These are phyloP conservation scores for Ophioceras dolichostomum DNA, from an alignment of 2,329 filamentous ascomycete genomes.

Conservation along the genomic window DNA sequence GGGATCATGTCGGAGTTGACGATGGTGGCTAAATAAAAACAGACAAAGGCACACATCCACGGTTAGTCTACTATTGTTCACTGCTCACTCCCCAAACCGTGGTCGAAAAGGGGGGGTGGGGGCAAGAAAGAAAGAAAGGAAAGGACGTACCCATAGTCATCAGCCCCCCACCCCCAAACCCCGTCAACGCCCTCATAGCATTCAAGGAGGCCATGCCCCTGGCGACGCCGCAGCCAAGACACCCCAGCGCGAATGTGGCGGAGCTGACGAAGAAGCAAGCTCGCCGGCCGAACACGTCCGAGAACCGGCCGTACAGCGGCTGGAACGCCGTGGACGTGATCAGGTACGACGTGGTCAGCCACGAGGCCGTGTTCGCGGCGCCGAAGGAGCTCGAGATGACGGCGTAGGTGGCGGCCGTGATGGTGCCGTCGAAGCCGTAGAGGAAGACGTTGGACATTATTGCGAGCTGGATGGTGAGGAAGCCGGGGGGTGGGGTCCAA, in stretches of 20 bases:
- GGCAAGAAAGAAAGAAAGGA: slow-evolving; percentile 5
- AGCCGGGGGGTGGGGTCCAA: slow-evolving; percentile 39
- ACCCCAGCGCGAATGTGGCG: slow-evolving; percentile 47
- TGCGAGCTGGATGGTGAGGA: slow-evolving; percentile 45
- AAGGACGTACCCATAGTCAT: slow-evolving; percentile 51
- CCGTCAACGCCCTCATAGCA: slow-evolving; percentile 53
- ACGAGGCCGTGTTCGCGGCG: slow-evolving; percentile 60
- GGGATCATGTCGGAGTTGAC: slow-evolving; percentile 54
- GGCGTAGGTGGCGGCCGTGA: slow-evolving; percentile 62
- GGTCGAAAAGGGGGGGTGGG: neutral
- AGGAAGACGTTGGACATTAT: slow-evolving; percentile 56
- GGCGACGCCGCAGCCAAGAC: slow-evolving; percentile 52
- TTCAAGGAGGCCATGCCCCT: slow-evolving; percentile 47
- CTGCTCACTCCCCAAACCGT: too few relatives aligned
- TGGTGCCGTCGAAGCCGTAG: slow-evolving; percentile 57
- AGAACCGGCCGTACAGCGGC: slow-evolving; percentile 58
- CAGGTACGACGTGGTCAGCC: slow-evolving; percentile 63
- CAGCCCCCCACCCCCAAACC: slow-evolving; percentile 55
- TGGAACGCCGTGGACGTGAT: slow-evolving; percentile 61
- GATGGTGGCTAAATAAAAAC: slow-evolving; percentile 37
- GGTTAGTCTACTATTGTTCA: too few relatives aligned
- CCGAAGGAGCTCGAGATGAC: slow-evolving; percentile 65
- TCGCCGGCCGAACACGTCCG: slow-evolving; percentile 55
- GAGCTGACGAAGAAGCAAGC: slow-evolving; percentile 53
- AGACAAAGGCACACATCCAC: too few relatives aligned